phyloP scores from a whole-genome alignment of 2,329 filamentous ascomycete genomes.

The Aaosphaeria pasadenensis region DNA sequence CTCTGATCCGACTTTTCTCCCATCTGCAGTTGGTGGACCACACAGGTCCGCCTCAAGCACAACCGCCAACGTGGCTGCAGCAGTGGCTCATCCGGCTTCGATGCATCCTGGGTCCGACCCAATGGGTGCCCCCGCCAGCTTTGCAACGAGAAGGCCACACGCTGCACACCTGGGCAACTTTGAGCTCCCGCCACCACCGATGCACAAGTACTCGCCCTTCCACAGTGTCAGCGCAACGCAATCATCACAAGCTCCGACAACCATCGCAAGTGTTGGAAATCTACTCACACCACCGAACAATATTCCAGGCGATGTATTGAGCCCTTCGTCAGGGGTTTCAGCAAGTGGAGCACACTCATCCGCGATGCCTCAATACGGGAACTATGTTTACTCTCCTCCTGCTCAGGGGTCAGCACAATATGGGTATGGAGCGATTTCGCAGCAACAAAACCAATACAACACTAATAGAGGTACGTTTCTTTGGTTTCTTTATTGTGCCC shows the following conservation, averaged over 20 bases:
- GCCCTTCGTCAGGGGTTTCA: constrained; percentile 59
- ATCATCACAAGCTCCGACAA: constrained; percentile 45
- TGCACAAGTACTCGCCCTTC: constrained; percentile 52
- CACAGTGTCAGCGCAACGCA: constrained; percentile 41
- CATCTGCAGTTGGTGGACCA: constrained; percentile 42
- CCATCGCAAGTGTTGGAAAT: constrained; percentile 56
- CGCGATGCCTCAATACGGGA: constrained; percentile 57
- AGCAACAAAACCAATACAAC: constrained; percentile 7
- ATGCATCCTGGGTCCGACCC: constrained; percentile 62
- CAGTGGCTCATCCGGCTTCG: constrained; percentile 57
- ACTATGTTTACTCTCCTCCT: constrained; percentile 59
- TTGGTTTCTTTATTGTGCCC: constrained; percentile 37
- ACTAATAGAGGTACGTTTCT: constrained; percentile 52
- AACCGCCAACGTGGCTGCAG: constrained; percentile 61
- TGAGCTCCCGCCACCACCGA: constrained; percentile 61
- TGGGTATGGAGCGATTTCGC: constrained; percentile 47
- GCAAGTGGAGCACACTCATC: constrained; percentile 60
- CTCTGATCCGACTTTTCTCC: constrained; percentile 39
- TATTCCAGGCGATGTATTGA: constrained; percentile 59
- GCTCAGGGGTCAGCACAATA: constrained; percentile 53
- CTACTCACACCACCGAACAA: constrained; percentile 62
- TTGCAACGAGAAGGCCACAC: constrained; percentile 68
- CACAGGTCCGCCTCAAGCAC: constrained; percentile 39
- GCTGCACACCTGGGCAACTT: constrained; percentile 67
- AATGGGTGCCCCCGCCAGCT: constrained; percentile 62